Base-by-base conservation (phyloP, 345 rosid species). In the Citrus inodora region DNA sequence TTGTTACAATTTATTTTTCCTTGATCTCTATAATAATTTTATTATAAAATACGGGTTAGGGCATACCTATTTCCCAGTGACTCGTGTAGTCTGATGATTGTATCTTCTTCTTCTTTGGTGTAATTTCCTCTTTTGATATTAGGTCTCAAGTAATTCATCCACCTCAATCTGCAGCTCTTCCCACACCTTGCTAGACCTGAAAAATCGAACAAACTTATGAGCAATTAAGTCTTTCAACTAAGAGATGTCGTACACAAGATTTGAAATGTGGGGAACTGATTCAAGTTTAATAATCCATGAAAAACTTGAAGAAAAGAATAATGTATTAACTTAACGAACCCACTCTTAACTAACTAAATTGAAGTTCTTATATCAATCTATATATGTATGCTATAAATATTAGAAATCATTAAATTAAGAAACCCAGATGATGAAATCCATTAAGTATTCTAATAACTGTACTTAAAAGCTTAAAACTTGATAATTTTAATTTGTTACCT, bases 91-190 rank as follows among this genome's bases (percentile, higher is more conserved):
- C 78, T 75, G 72, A 83, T 55, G 64, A 90, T 87, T 59, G 64
- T 82, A 1, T 88, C 88, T 48, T 90, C 92, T 82, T 90, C 93
- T 30, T 87, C 87, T 76, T 78, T 68, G 79, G 77, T 86, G 70
- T 83, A 90, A 46, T 86, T 85, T 22, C 93, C 93, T 76, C 92
- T 86, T 82, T 86, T 88, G 78, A 88, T 73, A 42, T 86, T 79
- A 0, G 93, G 92, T 73, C 90, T 86, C 63, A 90, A 78, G 46
- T 88, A 90, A 80, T 90, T 90, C 87, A 90, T 46, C 92, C 92
- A 88, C 65, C 93, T 67, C 70, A 90, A 78, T 77, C 93, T 82
- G 83, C 93, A 90, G 71, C 93, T 90, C 71, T 90, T 90, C 11
- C 93, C 93, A 53, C 93, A 90, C 76, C 93, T 88, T 22, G 80